Base-by-base conservation (phyloP, 1,284 basidiomycete species). In the Leccinum griseonigrum region DNA sequence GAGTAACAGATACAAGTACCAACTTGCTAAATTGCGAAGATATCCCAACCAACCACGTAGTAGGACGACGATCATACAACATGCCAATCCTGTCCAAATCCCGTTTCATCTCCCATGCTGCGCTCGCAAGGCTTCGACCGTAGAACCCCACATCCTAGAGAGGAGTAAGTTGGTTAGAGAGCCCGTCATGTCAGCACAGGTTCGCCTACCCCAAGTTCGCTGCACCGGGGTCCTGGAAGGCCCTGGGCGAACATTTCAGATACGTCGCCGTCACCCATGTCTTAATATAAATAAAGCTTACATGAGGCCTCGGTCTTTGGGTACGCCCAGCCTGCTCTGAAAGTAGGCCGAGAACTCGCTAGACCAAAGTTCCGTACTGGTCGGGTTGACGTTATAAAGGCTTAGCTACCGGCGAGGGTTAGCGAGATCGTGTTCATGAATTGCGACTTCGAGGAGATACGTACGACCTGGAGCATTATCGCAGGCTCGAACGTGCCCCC, bases 401-500 rank as follows among this genome's bases (percentile, higher is more conserved):
- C 82, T 84, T 36, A 74, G 77, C 87, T 88, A 60, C 31, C 22
- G 38, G 29, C 16, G 34, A 38, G 18, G 32, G 54, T 31, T 34
- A 34, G n/a, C 22, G 56, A 31, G 18, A 9, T 5, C 5, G 51
- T 13, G 31, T 48, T 48, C 46, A 48, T 48, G 46, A 48, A 48
- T 11, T 22, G 46, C 46, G 11, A 48, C 28, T 34, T n/a, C 3
- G 1, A 55, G 16, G 26, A n/a, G 4, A 26, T n/a, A 76, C 85
- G 60, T 63, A 89, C 88, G 60, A 88, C 75, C 53, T 70, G 74
- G 64, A 89, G 73, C 56, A 81, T 74, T 70, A 86, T 82, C 1
- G 86, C 85, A 29, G 87, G 88, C 16, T 88, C 87, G 56, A 87
- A 82, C 9, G 81, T 82, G 6, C 86, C 87, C 16, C 68, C 76